These are phyloP conservation scores for Diplodia corticola DNA, from an alignment of 2,329 filamentous ascomycete genomes.

Conservation along the genomic window DNA sequence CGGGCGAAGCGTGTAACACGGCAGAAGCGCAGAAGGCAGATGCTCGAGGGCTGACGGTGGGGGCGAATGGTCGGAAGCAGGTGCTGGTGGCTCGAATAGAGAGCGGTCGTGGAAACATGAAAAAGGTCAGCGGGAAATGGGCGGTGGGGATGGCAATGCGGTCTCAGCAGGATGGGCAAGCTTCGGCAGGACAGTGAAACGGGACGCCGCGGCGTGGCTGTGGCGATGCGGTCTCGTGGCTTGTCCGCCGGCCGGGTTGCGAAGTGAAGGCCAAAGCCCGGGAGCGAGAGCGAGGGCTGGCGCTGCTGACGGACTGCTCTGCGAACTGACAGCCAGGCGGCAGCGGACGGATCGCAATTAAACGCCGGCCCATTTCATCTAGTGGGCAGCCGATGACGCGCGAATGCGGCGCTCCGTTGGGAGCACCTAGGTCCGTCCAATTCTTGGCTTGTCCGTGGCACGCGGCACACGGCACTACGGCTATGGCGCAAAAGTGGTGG, in stretches of 20 bases:
- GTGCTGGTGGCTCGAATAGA: not conserved
- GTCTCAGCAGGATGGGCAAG: not conserved
- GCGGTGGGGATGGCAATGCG: not conserved
- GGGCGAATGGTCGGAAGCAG: not conserved
- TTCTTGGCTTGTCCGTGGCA: not conserved
- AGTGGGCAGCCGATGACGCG: not conserved
- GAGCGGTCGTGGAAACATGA: constrained; percentile 11
- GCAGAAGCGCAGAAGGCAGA: not conserved
- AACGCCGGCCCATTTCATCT: constrained; percentile 4
- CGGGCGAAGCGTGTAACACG: not conserved
- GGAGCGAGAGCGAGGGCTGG: not conserved
- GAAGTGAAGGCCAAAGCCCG: not conserved
- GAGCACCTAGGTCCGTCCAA: not conserved
- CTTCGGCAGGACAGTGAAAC: constrained; percentile 11
- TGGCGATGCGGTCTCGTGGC: constrained; percentile 6
- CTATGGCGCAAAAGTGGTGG: not conserved
- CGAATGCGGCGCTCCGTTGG: not conserved
- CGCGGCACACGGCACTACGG: not conserved
- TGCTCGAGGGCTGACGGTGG: not conserved
- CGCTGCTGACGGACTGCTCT: not conserved
- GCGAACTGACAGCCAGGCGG: not conserved
- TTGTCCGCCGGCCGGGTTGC: not conserved
- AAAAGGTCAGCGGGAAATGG: constrained; percentile 1
- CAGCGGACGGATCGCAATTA: constrained; percentile 13
- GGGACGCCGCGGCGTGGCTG: constrained; percentile 13